Conservation (phyloP, 805 yeast genomes). For the Phaffomyces antillensis region DNA sequence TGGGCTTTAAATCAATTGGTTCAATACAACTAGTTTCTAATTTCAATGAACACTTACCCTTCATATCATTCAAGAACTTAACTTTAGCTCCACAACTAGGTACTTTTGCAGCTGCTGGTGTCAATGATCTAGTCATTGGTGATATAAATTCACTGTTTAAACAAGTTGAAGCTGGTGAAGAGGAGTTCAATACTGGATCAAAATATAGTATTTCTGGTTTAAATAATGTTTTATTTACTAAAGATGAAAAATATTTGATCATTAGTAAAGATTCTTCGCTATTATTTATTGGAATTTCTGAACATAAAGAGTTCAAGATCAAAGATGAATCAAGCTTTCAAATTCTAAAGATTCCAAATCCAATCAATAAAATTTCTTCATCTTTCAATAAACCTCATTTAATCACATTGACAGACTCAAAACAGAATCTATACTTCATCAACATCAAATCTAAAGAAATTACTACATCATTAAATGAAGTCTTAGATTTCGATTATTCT, state of each 20-base stretch:
- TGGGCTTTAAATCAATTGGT: conserved; percentile 37
- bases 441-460: conserved; percentile 1
- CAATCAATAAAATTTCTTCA: conserved; percentile 16
- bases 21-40: conserved; percentile 27
- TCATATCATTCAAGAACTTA: conserved; percentile 28
- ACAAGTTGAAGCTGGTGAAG: conserved; percentile 17
- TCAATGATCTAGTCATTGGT: conserved; percentile 29
- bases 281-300: background rate
- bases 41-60: conserved; percentile 30
- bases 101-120: conserved; percentile 34
- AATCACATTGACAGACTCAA: conserved; percentile 14
- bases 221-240: conserved; percentile 26
- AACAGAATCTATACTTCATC: conserved; percentile 11
- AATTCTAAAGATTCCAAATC: conserved; percentile 5
- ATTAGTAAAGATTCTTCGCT: conserved; percentile 12
- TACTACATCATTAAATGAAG: conserved; percentile 10
- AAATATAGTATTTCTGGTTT: conserved; percentile 16
- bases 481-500: conserved; percentile 19
- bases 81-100: conserved; percentile 28
- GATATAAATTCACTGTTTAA: conserved; percentile 27
- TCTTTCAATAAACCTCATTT: conserved; percentile 17
- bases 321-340: conserved; percentile 7
- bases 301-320: background rate
- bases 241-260: conserved; percentile 26
- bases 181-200: conserved; percentile 3